phyloP scores from a whole-genome alignment of 2,329 filamentous ascomycete genomes.

The Samsoniella hepiali region DNA sequence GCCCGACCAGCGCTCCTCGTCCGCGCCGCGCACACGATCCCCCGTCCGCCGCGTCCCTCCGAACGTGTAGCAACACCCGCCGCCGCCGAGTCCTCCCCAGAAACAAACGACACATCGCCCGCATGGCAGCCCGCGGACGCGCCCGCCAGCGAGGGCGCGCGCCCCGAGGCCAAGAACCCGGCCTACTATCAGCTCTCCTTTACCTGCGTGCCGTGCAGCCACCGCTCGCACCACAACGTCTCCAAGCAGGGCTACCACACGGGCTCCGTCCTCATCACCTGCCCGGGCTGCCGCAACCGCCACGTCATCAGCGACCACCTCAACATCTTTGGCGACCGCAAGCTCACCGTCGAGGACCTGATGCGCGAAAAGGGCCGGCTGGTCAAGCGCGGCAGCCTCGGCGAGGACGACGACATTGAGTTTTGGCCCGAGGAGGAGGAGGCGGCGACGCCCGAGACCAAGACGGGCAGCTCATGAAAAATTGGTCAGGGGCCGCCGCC shows the following conservation, averaged over 20 bases:
- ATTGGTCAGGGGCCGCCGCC: too few species aligned
- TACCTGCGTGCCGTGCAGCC: conserved; percentile 82
- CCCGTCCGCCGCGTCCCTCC: conserved; percentile 29
- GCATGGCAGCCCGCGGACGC: conserved; percentile 20
- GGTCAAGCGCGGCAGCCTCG: conserved; percentile 67
- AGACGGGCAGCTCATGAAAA: conserved; percentile 21
- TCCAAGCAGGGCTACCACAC: conserved; percentile 94
- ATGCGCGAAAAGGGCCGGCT: conserved; percentile 71
- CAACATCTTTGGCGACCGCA: conserved; percentile 68
- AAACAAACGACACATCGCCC: not conserved
- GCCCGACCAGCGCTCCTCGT: conserved; percentile 21
- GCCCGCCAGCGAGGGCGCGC: conserved; percentile 29
- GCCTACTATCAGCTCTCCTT: conserved; percentile 86
- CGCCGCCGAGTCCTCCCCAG: too few species aligned
- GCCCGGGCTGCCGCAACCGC: conserved; percentile 78
- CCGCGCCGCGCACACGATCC: conserved; percentile 36
- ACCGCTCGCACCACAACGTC: conserved; percentile 77
- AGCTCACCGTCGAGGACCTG: conserved; percentile 72
- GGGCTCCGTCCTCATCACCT: conserved; percentile 84
- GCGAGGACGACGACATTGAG: conserved; percentile 81
- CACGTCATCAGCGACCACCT: conserved; percentile 93
- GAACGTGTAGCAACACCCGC: not conserved
- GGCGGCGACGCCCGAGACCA: conserved; percentile 25
- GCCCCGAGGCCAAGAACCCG: conserved; percentile 36
- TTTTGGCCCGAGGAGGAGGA: conserved; percentile 74